These are phyloP conservation scores for Begonia loranthoides DNA, from an alignment of 306 rosid genomes.

Conservation along the genomic window DNA sequence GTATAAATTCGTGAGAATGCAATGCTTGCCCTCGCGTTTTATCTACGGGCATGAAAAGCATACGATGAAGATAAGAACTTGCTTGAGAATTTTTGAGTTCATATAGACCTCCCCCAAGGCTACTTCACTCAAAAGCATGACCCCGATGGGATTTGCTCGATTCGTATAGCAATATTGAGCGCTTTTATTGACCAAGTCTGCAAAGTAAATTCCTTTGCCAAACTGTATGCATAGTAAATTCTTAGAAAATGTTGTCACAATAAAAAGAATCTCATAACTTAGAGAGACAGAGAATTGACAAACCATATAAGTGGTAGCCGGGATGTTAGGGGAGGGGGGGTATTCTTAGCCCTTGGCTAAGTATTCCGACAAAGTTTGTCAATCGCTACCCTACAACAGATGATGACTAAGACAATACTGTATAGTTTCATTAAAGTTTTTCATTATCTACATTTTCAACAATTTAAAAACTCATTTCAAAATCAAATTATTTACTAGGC, in stretches of 20 bases:
- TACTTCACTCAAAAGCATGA: slow-evolving; percentile 84
- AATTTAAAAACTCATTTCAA: no score
- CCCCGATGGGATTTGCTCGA: slow-evolving; percentile 72
- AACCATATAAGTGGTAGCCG: slow-evolving; percentile 96
- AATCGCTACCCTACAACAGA: slow-evolving; percentile 57
- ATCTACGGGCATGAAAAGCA: no score
- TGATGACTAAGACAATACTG: no score
- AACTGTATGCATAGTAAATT: slow-evolving; percentile 51
- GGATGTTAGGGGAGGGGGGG: slow-evolving; percentile 99
- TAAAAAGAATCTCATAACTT: no score
- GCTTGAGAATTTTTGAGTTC: slow-evolving; percentile 86
- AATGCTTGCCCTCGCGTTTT: no score
- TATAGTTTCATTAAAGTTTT: no score
- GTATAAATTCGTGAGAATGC: no score
- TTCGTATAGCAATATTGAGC: slow-evolving; percentile 99
- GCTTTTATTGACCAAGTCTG: slow-evolving; percentile 92
- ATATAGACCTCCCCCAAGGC: slow-evolving; percentile 72
- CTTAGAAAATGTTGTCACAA: no score
- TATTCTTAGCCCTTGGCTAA: slow-evolving; percentile 91
- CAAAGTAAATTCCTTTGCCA: slow-evolving; percentile 99
- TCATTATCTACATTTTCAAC: no score
- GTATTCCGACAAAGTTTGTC: slow-evolving; percentile 90
- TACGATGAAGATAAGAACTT: no score
- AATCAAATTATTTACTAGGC: no score
- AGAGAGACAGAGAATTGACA: slow-evolving; percentile 9